Percentiles rank a stretch among this genome's conserved stretches.
These are phyloP conservation scores for Flaveria sonorensis DNA, from an alignment of 129 eudicot genomes.

Conservation along the genomic window DNA sequence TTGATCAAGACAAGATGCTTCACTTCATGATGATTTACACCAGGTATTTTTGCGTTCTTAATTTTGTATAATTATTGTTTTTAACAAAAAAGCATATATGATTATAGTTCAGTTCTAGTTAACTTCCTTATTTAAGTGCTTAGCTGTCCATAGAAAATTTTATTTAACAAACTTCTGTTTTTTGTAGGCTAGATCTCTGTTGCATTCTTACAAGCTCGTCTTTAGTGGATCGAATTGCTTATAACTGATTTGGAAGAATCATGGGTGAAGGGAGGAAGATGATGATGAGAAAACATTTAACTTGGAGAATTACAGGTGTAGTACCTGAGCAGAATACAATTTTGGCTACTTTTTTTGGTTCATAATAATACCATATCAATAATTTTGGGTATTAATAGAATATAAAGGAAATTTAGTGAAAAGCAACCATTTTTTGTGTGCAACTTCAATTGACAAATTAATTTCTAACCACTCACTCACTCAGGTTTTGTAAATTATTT, in stretches of 20 bases:
- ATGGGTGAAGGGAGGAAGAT: background rate
- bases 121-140: background rate
- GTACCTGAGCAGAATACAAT: slow-evolving; percentile 10
- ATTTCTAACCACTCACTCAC: background rate
- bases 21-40: slow-evolving; percentile 11
- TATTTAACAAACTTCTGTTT: background rate
- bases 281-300: background rate
- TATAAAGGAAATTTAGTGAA: background rate
- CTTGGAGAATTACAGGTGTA: background rate
- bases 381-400: background rate
- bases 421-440: background rate
- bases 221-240: background rate
- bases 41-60: slow-evolving; percentile 5
- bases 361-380: background rate
- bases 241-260: background rate
- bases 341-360: slow-evolving; percentile 13
- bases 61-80: background rate
- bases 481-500: background rate
- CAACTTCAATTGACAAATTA: slow-evolving; percentile 10
- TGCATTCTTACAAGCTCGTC: background rate
- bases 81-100: background rate
- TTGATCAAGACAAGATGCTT: slow-evolving; percentile 20
- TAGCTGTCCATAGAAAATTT: too few species aligned
- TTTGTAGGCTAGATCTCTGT: slow-evolving; percentile 11
- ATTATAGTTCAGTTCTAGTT: background rate